phyloP scores from a whole-genome alignment of 2,329 filamentous ascomycete genomes.

The Didymella arachidicola region DNA sequence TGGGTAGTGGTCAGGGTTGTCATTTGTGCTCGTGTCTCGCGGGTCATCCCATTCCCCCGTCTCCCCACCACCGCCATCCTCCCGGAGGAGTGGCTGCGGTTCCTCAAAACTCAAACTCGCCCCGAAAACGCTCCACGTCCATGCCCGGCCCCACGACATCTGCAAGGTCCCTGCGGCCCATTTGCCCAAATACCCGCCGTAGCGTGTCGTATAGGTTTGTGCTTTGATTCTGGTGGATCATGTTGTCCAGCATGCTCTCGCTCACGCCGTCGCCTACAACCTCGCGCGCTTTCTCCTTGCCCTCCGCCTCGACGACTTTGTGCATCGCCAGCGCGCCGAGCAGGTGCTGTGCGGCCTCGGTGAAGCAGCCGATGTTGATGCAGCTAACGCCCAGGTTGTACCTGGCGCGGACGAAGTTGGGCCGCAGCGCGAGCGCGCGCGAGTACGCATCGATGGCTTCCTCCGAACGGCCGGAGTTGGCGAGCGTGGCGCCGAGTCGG shows the following conservation, averaged over 20 bases:
- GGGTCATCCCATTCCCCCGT: conserved; percentile 10
- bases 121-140: conserved; percentile 86
- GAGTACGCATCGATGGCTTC: conserved; percentile 98
- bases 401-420: conserved; percentile 95
- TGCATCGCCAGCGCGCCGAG: conserved; percentile 95
- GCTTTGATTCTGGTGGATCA: conserved; percentile 94
- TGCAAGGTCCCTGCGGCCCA: conserved; percentile 86
- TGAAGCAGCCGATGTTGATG: conserved; percentile 96
- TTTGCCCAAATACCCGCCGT: conserved; percentile 92
- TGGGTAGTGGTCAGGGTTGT: not conserved
- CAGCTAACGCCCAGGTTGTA: conserved; percentile 97
- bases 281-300: conserved; percentile 82
- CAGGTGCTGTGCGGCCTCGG: conserved; percentile 90
- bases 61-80: conserved; percentile 17
- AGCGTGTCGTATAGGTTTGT: conserved; percentile 97
- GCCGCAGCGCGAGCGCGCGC: conserved; percentile 84
- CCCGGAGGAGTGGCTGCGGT: too few species aligned
- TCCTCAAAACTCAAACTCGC: conserved; percentile 83
- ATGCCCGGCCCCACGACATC: conserved; percentile 89
- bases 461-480: conserved; percentile 91
- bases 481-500: conserved; percentile 90
- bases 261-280: conserved; percentile 68
- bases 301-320: conserved; percentile 87
- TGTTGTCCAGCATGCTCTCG: conserved; percentile 81
- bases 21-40: not conserved